A percentile compares a stretch with the other conserved stretches of the same genome.
Evolutionary conservation across 2,329 filamentous ascomycete genomes (phyloP).

Genomic region (Curvularia spicifera): DNA sequence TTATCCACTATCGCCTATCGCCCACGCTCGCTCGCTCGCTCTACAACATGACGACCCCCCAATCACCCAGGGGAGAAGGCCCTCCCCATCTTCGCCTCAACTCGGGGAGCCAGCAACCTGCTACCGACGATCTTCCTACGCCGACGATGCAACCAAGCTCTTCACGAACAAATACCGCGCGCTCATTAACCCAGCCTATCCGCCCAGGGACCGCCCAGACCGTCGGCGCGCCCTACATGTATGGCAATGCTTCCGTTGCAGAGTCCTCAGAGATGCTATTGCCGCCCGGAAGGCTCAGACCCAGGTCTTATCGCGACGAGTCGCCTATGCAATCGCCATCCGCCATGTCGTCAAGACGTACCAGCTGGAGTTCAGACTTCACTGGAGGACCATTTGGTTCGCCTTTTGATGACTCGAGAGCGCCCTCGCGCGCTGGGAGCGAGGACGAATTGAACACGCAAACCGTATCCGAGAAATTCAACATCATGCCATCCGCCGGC

Average conservation of each 20-base stretch:
- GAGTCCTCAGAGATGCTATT: constrained; percentile 60
- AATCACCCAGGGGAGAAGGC: constrained; percentile 42
- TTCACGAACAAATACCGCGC: constrained; percentile 51
- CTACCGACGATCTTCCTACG: constrained; percentile 46
- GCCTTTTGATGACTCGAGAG: constrained; percentile 66
- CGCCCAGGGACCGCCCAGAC: constrained; percentile 48
- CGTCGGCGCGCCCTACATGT: constrained; percentile 40
- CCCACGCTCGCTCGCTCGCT: constrained; percentile 39
- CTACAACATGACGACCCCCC: constrained; percentile 29
- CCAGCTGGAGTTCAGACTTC: constrained; percentile 69
- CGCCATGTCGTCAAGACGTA: constrained; percentile 64
- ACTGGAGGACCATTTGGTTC: constrained; percentile 59
- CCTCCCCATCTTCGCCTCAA: constrained; percentile 70
- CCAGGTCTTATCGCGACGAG: constrained; percentile 60
- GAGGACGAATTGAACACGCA: constrained; percentile 73
- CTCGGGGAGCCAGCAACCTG: constrained; percentile 62
- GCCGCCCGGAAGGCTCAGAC: constrained; percentile 57
- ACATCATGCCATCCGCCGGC: constrained; percentile 71
- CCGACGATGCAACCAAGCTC: constrained; percentile 45
- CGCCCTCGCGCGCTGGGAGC: constrained; percentile 66
- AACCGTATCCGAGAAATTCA: constrained; percentile 76
- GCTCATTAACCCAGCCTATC: constrained; percentile 53
- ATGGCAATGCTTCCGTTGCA: constrained; percentile 43
- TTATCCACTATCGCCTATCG: constrained; percentile 21
- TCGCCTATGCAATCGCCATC: constrained; percentile 59